A percentile compares a stretch with the other conserved stretches of the same genome.
Conservation (phyloP, 352 stramenopile genomes). For the Phytophthora brassicae region DNA sequence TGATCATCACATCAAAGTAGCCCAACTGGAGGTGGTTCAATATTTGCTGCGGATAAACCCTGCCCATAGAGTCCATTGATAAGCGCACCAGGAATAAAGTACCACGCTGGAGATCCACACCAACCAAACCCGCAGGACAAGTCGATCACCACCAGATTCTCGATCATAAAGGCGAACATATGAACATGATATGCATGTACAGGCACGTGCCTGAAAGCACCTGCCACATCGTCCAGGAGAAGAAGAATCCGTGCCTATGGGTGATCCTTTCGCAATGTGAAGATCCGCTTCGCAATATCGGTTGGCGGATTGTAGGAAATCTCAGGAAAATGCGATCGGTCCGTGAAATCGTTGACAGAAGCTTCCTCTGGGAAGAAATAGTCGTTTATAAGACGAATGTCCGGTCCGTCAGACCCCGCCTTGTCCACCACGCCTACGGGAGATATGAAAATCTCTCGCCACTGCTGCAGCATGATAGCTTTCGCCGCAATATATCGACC, state of each 20-base stretch:
- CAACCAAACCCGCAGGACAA: no score
- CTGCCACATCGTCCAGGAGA: not conserved
- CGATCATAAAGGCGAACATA: no score
- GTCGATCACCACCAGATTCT: no score
- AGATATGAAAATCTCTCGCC: constrained; percentile 4
- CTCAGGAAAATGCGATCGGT: not conserved
- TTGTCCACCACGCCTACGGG: constrained; percentile 6
- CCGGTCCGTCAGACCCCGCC: not conserved
- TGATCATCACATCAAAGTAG: constrained; percentile 14
- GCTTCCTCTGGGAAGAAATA: not conserved
- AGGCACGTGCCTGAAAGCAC: no score
- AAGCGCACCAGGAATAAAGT: no score
- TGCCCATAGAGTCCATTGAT: no score
- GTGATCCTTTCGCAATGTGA: not conserved
- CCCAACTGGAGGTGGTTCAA: no score
- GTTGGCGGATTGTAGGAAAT: constrained; percentile 4
- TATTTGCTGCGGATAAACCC: no score
- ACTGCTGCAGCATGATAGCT: not conserved
- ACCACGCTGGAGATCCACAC: no score
- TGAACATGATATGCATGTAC: no score
- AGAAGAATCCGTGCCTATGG: not conserved
- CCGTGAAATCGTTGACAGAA: constrained; percentile 11
- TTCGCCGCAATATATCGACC: not conserved
- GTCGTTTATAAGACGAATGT: constrained; percentile 7
- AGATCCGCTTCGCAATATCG: constrained; percentile 1